These are phyloP conservation scores for Wickerhamiella cacticola DNA, from an alignment of 805 yeast genomes.

Conservation along the genomic window DNA sequence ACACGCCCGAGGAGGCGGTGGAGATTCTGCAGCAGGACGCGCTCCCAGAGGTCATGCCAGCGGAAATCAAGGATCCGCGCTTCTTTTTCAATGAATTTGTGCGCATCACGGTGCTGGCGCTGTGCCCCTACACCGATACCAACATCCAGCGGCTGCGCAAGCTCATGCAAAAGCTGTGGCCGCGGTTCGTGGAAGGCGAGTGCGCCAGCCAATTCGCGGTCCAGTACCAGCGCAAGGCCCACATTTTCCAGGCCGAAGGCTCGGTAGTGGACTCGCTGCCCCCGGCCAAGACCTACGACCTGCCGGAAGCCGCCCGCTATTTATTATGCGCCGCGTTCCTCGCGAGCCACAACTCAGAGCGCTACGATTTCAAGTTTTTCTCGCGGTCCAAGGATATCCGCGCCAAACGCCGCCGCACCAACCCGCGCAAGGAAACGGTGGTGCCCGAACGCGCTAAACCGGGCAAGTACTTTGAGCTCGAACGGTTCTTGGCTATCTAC, in stretches of 20 bases:
- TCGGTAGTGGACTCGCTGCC: constrained; percentile 14
- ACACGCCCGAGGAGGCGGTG: constrained; percentile 31
- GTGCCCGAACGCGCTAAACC: constrained; percentile 51
- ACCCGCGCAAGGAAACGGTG: constrained; percentile 35
- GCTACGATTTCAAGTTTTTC: constrained; percentile 56
- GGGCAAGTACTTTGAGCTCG: constrained; percentile 66
- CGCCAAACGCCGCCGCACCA: constrained; percentile 31
- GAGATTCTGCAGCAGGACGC: constrained; percentile 27
- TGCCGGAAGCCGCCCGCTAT: constrained; percentile 27
- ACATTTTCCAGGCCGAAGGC: constrained; percentile 22
- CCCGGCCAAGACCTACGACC: background rate
- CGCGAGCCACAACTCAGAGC: constrained; percentile 65
- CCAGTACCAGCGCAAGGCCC: constrained; percentile 20
- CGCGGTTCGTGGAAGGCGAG: constrained; percentile 24
- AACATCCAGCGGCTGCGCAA: constrained; percentile 27
- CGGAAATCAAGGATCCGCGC: background rate
- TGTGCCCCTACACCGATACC: constrained; percentile 37
- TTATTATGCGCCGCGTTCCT: constrained; percentile 71
- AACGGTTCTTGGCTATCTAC: constrained; percentile 66
- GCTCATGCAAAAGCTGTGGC: constrained; percentile 26
- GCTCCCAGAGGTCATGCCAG: background rate
- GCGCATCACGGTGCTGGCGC: constrained; percentile 35
- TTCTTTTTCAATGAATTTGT: constrained; percentile 27
- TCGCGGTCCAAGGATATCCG: constrained; percentile 47
- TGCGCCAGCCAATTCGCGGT: constrained; percentile 18